phyloP scores from a whole-genome alignment of 345 rosid species.

The Aquilaria malaccensis region DNA sequence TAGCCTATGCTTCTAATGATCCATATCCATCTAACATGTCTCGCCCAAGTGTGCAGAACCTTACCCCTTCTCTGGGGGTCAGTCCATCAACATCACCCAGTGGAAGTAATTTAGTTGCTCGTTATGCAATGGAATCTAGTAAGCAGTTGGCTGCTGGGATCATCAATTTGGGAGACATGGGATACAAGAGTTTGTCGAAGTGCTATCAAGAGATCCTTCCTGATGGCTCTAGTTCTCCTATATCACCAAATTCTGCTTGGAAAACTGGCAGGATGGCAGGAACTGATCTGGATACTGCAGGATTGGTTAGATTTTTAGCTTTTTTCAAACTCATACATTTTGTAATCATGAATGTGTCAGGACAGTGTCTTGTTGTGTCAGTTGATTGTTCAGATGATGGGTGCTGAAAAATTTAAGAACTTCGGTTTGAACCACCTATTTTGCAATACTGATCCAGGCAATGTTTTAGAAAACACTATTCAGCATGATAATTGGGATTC shows the following conservation, averaged over 20 bases:
- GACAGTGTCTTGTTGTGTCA: neutral
- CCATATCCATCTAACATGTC: slow-evolving; percentile 59
- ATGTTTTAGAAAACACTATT: too few relatives aligned
- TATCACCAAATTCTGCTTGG: slow-evolving; percentile 72
- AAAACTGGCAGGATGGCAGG: slow-evolving; percentile 60
- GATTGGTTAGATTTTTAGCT: slow-evolving; percentile 68
- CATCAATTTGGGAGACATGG: slow-evolving; percentile 83
- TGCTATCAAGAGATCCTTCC: slow-evolving; percentile 86
- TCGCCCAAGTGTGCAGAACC: slow-evolving; percentile 75
- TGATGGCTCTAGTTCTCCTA: slow-evolving; percentile 86
- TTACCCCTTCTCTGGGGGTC: slow-evolving; percentile 65
- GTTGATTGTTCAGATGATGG: too few relatives aligned
- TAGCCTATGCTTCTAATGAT: slow-evolving; percentile 82
- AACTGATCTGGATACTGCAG: slow-evolving; percentile 76
- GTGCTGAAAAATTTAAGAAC: too few relatives aligned
- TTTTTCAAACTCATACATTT: neutral
- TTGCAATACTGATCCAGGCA: too few relatives aligned
- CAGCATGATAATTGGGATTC: too few relatives aligned
- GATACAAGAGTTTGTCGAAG: slow-evolving; percentile 81
- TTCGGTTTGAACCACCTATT: neutral
- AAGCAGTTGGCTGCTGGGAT: slow-evolving; percentile 84
- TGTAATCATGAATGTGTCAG: neutral
- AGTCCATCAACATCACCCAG: slow-evolving; percentile 87
- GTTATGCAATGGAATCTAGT: slow-evolving; percentile 95
- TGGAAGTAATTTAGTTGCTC: slow-evolving; percentile 79